Conservation (phyloP, 169 alveolate species). For the Plasmodium fragile region DNA sequence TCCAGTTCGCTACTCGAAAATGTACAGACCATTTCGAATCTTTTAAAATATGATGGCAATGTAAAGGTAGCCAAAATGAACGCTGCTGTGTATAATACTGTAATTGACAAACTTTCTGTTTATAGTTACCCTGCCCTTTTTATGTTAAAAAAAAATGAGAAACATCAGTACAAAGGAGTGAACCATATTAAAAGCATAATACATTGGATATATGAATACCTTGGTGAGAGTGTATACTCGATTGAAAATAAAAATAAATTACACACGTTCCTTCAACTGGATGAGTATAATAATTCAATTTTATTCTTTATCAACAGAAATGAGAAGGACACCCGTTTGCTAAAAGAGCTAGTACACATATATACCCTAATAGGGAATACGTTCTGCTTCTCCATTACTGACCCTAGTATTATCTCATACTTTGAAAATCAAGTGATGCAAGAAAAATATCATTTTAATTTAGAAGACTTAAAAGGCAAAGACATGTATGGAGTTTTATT, state of each 20-base stretch:
- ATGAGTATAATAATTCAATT: slow-evolving; percentile 64
- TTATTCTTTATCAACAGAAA: slow-evolving; percentile 55
- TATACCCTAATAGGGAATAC: slow-evolving; percentile 13
- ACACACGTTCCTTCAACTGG: slow-evolving; percentile 4
- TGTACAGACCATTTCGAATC: slow-evolving; percentile 30
- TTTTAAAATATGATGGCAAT: slow-evolving; percentile 34
- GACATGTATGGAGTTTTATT: slow-evolving; percentile 46
- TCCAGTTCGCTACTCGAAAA: slow-evolving; percentile 44
- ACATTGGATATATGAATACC: slow-evolving; percentile 33
- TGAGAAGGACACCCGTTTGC: background rate
- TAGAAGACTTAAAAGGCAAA: background rate
- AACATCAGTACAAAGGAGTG: slow-evolving; percentile 26
- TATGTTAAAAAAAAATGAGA: slow-evolving; percentile 32
- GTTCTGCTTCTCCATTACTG: slow-evolving; percentile 39
- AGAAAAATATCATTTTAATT: slow-evolving; percentile 9
- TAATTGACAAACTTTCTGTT: slow-evolving; percentile 43
- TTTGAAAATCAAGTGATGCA: slow-evolving; percentile 38
- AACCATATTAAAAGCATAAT: slow-evolving; percentile 6
- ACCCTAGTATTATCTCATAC: slow-evolving; percentile 16
- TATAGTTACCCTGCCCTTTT: slow-evolving; percentile 65
- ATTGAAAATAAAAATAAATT: slow-evolving; percentile 51
- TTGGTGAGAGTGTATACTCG: slow-evolving; percentile 43
- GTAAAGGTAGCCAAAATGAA: slow-evolving; percentile 51
- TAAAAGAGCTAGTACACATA: slow-evolving; percentile 26
- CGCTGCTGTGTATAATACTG: slow-evolving; percentile 19